Conservation (phyloP, 148 eudicot species). For the Rhododendron henanense region DNA sequence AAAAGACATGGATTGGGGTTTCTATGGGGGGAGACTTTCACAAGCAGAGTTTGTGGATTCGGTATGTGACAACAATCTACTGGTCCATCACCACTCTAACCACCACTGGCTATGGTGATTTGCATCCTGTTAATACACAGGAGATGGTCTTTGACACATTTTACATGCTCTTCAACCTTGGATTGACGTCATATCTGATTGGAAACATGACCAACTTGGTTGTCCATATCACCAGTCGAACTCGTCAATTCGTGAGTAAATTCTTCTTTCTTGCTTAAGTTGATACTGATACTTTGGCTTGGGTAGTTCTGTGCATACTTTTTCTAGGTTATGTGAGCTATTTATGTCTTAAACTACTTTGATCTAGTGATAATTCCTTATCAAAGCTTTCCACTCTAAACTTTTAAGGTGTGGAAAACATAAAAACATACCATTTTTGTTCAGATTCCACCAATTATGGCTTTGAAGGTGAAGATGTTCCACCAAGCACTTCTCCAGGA, state of each 20-base stretch:
- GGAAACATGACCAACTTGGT: slow-evolving; percentile 98
- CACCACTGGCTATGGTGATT: slow-evolving; percentile 84
- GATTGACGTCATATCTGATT: slow-evolving; percentile 66
- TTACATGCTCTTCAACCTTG: slow-evolving; percentile 83
- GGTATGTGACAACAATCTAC: slow-evolving; percentile 61
- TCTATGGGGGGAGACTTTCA: slow-evolving; percentile 29
- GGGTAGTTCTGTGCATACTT: neutral
- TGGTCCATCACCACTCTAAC: slow-evolving; percentile 86
- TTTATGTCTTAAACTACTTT: neutral
- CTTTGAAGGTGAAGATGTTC: neutral
- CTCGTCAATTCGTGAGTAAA: slow-evolving; percentile 71
- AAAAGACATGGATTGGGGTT: slow-evolving; percentile 56
- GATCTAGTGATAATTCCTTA: neutral
- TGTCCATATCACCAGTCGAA: slow-evolving; percentile 68
- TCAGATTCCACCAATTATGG: neutral
- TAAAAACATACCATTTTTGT: neutral
- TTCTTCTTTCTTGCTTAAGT: neutral
- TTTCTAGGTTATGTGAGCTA: neutral
- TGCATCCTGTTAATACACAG: slow-evolving; percentile 58
- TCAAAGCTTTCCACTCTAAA: neutral
- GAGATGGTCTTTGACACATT: slow-evolving; percentile 71
- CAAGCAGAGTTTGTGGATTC: slow-evolving; percentile 26
- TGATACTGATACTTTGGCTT: neutral
- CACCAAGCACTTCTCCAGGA: neutral
- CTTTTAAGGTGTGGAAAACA: neutral